Evolutionary conservation across 129 eudicot species (phyloP), one percentile per base, ranked within the genome.

Genomic region (Apium graveolens): DNA sequence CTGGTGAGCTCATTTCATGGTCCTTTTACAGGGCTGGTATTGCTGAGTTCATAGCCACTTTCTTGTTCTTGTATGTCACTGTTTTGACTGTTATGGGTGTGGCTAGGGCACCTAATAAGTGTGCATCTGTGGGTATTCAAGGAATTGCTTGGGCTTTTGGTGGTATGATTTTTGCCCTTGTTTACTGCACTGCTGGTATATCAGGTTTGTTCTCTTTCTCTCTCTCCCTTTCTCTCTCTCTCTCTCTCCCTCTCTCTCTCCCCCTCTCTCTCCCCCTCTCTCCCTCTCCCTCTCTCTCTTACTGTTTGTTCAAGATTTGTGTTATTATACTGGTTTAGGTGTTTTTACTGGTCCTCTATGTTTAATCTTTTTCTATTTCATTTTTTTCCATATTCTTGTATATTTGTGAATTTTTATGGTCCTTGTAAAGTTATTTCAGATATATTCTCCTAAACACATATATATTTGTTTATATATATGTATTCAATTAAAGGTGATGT

Each of bases 121-220:
- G 98, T 82, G 91, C 96, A 18, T 86, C 97, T 24, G 98, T 93
- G 78, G 98, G 77, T 43, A 44, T 93, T 81, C 98, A 90, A 81
- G 98, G 98, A 7, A 90, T 93, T 85, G 98, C 98, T 79, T 93
- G 98, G 98, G 96, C 96, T 76, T 93, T 93, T 87, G 98, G 98
- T 87, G 97, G 97, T 55, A 91, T 93, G 97, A 93, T 93, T 83
- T 93, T 93, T 84, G 97, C 96, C 74, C 97, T 91, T 78, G 96
- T 93, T 70, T 93, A 93, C 90, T 93, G 77, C 60, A 73, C 77
- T 44, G 77, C 60, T 44, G 77, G 77, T 13, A 73, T 73, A 26
- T 73, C 77, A 73, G 77, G 77, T 73, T 73, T 42, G 76, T 29
- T 11, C 0, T 1, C 60, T 73, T 7, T n/a, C 16, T 72, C 48